These are phyloP conservation scores for Eleusine coracana DNA, from an alignment of 176 grass and related monocot species.

Conservation along the genomic window DNA sequence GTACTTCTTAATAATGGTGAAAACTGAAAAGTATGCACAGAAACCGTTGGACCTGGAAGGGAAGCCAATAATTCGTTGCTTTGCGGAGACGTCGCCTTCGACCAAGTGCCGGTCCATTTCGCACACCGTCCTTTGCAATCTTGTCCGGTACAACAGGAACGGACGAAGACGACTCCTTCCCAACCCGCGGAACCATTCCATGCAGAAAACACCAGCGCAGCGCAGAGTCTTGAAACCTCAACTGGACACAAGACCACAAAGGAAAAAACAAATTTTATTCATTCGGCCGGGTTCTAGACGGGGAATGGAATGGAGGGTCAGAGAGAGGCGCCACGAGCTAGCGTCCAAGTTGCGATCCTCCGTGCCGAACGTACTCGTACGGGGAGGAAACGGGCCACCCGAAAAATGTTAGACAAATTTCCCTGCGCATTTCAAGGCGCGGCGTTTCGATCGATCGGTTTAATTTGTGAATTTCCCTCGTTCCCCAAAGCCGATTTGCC, in stretches of 20 bases:
- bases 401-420: background rate
- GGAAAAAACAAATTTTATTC: background rate
- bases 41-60: background rate
- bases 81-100: background rate
- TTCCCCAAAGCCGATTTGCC: background rate
- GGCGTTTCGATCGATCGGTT: background rate
- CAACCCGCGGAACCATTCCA: background rate
- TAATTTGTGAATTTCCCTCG: background rate
- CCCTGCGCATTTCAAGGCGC: background rate
- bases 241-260: background rate
- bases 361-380: background rate
- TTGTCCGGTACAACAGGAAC: background rate
- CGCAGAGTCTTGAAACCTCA: background rate
- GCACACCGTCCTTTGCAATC: constrained; percentile 6
- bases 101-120: background rate
- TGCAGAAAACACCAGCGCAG: background rate
- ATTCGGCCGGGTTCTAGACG: background rate
- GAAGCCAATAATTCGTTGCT: background rate
- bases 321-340: constrained; percentile 17
- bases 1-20: background rate
- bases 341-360: background rate
- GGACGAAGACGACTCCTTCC: background rate
- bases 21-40: background rate
- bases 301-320: background rate
- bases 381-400: background rate